Conservation (phyloP, 768 basidiomycete genomes). For the Steccherinum ochraceum region DNA sequence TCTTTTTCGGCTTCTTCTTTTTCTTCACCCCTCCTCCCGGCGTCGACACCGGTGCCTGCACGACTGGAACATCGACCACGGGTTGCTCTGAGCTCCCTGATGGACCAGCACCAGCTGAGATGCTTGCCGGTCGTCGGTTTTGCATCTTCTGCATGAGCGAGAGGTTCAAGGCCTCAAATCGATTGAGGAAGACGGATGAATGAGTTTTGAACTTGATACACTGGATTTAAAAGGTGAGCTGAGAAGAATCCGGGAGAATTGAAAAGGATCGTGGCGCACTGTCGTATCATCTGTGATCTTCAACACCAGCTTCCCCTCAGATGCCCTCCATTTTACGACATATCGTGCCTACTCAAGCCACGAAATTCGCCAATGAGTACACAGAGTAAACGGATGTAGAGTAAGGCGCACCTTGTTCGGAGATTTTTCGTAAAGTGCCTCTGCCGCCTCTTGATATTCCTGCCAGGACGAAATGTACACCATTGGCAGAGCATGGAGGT, state of each 20-base stretch:
- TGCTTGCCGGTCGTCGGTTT: slow-evolving; percentile 33
- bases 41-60: slow-evolving; percentile 6
- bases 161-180: slow-evolving; percentile 89
- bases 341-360: slow-evolving; percentile 75
- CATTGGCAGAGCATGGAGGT: slow-evolving; percentile 55
- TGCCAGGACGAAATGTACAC: slow-evolving; percentile 90
- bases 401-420: slow-evolving; percentile 66
- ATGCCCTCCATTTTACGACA: slow-evolving; percentile 85
- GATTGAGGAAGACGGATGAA: slow-evolving; percentile 92
- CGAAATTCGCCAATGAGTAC: no score
- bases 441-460: slow-evolving; percentile 86
- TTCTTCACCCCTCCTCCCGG: slow-evolving; percentile 67
- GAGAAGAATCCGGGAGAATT: background rate
- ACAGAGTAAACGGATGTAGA: background rate
- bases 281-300: slow-evolving; percentile 90
- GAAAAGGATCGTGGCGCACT: slow-evolving; percentile 41
- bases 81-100: slow-evolving; percentile 4
- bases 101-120: slow-evolving; percentile 7
- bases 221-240: slow-evolving; percentile 35
- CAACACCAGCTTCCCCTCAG: slow-evolving; percentile 81
- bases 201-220: slow-evolving; percentile 96
- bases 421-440: slow-evolving; percentile 73
- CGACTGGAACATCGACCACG: slow-evolving; percentile 1
- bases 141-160: slow-evolving; percentile 85
- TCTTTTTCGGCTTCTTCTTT: slow-evolving; percentile 82